These are phyloP conservation scores for Hypoxylon sp. DNA, from an alignment of 2,329 filamentous ascomycete species.

Conservation along the genomic window DNA sequence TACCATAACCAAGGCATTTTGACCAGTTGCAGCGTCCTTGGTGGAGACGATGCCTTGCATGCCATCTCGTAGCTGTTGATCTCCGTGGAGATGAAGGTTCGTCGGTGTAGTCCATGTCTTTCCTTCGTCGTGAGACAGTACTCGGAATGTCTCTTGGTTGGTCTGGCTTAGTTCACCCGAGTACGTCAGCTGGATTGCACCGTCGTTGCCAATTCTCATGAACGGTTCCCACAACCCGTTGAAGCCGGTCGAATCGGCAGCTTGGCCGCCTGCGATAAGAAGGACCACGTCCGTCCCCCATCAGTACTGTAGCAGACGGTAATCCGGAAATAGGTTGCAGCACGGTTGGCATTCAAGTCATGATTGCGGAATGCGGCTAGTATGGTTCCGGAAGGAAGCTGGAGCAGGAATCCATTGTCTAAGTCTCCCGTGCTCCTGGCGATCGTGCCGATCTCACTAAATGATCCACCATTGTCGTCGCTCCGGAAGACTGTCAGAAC, in stretches of 20 bases:
- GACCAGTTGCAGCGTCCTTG: conserved; percentile 50
- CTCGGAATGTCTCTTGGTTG: conserved; percentile 61
- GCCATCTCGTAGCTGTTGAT: conserved; percentile 53
- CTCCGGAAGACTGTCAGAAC: conserved; percentile 56
- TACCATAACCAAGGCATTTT: conserved; percentile 57
- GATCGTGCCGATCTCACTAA: conserved; percentile 56
- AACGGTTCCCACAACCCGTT: conserved; percentile 62
- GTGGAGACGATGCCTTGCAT: conserved; percentile 58
- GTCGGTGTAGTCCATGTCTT: conserved; percentile 56
- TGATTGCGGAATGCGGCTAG: conserved; percentile 62
- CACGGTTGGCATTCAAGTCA: conserved; percentile 55
- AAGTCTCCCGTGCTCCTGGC: conserved; percentile 57
- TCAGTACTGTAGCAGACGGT: conserved; percentile 54
- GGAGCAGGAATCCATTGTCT: conserved; percentile 60
- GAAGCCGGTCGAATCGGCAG: conserved; percentile 27
- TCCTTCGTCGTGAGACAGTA: conserved; percentile 57
- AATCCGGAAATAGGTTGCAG: conserved; percentile 57
- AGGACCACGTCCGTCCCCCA: conserved; percentile 56
- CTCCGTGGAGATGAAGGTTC: conserved; percentile 54
- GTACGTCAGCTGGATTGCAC: conserved; percentile 59
- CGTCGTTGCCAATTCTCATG: conserved; percentile 56
- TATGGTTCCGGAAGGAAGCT: conserved; percentile 55
- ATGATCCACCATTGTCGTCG: conserved; percentile 56
- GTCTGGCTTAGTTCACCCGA: conserved; percentile 59
- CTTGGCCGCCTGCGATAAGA: conserved; percentile 57